A percentile compares a stretch with the other conserved stretches of the same genome.
Evolutionary conservation across 2,329 filamentous ascomycete genomes (phyloP).

Genomic region (Cladophialophora psammophila): DNA sequence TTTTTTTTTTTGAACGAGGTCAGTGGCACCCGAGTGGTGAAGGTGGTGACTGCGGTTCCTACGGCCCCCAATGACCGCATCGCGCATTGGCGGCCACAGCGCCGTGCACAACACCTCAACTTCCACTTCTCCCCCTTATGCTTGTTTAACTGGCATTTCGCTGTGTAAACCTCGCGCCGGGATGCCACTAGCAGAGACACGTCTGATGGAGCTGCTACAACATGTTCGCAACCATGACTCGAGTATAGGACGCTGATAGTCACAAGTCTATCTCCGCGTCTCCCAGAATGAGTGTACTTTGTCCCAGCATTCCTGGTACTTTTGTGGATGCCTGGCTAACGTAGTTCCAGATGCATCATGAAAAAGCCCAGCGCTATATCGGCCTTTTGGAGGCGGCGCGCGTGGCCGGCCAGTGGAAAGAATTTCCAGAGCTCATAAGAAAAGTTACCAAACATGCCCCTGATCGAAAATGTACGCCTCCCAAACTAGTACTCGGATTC

Average conservation of each 20-base stretch:
- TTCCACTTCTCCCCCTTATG: background rate
- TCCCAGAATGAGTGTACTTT: slow-evolving; percentile 41
- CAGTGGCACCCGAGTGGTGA: background rate
- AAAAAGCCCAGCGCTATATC: slow-evolving; percentile 85
- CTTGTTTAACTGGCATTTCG: background rate
- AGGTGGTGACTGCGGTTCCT: background rate
- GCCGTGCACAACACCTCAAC: background rate
- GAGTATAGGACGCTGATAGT: background rate
- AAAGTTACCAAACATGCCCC: slow-evolving; percentile 96
- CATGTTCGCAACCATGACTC: slow-evolving; percentile 13
- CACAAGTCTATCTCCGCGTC: background rate
- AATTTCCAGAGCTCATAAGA: slow-evolving; percentile 85
- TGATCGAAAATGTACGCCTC: slow-evolving; percentile 74
- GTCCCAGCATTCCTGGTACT: slow-evolving; percentile 7
- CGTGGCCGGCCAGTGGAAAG: slow-evolving; percentile 85
- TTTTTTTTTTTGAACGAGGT: background rate
- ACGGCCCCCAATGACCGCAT: slow-evolving; percentile 19
- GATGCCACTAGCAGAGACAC: background rate
- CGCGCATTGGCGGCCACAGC: slow-evolving; percentile 8
- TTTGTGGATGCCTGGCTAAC: slow-evolving; percentile 15
- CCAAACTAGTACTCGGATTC: slow-evolving; percentile 26
- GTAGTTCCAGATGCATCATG: slow-evolving; percentile 55
- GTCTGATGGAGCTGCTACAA: slow-evolving; percentile 23
- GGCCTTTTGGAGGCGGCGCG: slow-evolving; percentile 83
- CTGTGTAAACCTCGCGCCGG: background rate